phyloP scores from a whole-genome alignment of 75 land plant genomes.

The Isoetes taiwanensis region DNA sequence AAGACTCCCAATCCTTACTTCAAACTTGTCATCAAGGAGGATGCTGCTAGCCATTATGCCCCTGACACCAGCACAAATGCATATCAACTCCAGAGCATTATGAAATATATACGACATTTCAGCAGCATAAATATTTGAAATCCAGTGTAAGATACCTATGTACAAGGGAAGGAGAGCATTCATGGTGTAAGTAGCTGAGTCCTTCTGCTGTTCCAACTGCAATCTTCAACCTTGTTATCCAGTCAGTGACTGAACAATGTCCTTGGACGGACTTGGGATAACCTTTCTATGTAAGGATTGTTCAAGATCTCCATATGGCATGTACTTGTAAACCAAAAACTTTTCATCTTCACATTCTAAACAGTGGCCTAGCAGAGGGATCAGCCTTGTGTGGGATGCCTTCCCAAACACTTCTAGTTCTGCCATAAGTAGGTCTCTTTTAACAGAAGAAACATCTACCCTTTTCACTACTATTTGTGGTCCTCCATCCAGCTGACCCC shows the following conservation, averaged over 20 bases:
- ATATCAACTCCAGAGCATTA: too few species aligned
- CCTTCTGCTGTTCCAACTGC: conserved; percentile 22
- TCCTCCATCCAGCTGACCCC: conserved; percentile 11
- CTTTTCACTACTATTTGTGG: conserved; percentile 16
- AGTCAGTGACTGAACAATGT: conserved; percentile 14
- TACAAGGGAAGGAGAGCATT: conserved; percentile 19
- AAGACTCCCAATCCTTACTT: not conserved
- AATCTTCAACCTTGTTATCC: conserved; percentile 27
- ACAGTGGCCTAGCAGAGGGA: conserved; percentile 23
- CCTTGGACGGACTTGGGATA: not conserved
- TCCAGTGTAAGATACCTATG: too few species aligned
- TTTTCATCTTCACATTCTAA: conserved; percentile 13
- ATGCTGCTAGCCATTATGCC: conserved; percentile 3
- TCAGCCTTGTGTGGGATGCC: conserved; percentile 18
- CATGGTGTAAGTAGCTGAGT: conserved; percentile 19
- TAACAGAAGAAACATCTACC: conserved; percentile 5
- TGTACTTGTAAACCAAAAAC: conserved; percentile 20
- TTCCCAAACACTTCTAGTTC: conserved; percentile 19
- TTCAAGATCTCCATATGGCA: conserved; percentile 24
- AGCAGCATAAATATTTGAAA: too few species aligned
- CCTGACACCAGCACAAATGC: too few species aligned
- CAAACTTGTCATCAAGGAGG: conserved; percentile 7
- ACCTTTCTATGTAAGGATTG: not conserved
- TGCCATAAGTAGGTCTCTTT: conserved; percentile 1
- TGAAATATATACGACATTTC: too few species aligned